phyloP scores from a whole-genome alignment of 306 rosid species.

The Arachis stenosperma region DNA sequence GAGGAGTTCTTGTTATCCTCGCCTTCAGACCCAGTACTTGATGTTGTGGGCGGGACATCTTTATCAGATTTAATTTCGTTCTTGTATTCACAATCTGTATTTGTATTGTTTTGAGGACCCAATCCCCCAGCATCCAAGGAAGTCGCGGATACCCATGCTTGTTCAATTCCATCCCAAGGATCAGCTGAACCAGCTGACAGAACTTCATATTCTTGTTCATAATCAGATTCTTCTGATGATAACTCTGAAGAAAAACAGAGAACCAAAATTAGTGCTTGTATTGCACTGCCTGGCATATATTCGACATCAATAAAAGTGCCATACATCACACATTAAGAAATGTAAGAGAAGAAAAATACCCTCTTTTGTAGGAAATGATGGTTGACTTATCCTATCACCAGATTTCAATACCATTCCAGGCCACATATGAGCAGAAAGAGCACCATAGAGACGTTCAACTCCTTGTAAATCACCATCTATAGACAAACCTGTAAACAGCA shows the following conservation, averaged over 20 bases:
- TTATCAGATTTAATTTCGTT: constrained; percentile 41
- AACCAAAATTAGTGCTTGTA: constrained; percentile 33
- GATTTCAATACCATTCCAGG: constrained; percentile 92
- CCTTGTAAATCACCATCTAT: constrained; percentile 86
- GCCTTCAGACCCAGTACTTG: constrained; percentile 39
- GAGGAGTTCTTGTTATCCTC: constrained; percentile 40
- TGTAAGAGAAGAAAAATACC: constrained; percentile 47
- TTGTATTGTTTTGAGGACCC: constrained; percentile 38
- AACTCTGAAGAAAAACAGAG: constrained; percentile 52
- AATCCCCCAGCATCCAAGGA: constrained; percentile 46
- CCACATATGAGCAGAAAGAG: constrained; percentile 96
- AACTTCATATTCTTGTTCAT: constrained; percentile 76
- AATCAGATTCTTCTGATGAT: constrained; percentile 90
- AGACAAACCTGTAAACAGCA: constrained; percentile 70
- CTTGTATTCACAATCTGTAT: constrained; percentile 28
- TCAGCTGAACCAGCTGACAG: constrained; percentile 73
- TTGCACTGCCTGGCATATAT: background rate
- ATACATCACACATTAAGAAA: constrained; percentile 19
- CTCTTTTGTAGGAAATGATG: constrained; percentile 68
- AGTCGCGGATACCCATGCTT: constrained; percentile 63
- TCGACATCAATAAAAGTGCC: constrained; percentile 1
- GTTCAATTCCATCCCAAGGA: constrained; percentile 70
- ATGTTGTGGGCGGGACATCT: constrained; percentile 47
- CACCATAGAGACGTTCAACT: constrained; percentile 82
- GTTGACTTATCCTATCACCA: constrained; percentile 67